Percentiles rank a stretch among this genome's conserved stretches.
Conservation (phyloP, 441 rosid species). For the Adansonia madagascariensis region DNA sequence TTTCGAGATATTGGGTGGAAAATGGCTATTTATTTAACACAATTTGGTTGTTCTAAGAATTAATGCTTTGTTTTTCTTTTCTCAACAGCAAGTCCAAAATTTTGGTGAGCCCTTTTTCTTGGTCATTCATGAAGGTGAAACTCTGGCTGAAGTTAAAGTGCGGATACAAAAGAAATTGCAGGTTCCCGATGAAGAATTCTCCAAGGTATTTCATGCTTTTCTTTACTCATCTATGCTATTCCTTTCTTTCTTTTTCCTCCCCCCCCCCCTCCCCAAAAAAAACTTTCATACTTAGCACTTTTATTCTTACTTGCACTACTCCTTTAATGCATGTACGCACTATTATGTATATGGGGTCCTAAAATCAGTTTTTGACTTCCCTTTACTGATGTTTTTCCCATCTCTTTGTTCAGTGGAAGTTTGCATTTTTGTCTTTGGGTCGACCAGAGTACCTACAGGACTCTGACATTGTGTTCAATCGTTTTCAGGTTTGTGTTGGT, state of each 20-base stretch:
- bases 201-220: conserved; percentile 54
- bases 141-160: conserved; percentile 71
- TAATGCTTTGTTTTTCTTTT: conserved; percentile 18
- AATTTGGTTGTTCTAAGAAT: conserved; percentile 16
- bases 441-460: conserved; percentile 89
- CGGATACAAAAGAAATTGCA: conserved; percentile 85
- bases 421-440: conserved; percentile 83
- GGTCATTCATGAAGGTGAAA: conserved; percentile 93
- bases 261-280: not conserved
- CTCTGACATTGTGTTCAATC: conserved; percentile 66
- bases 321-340: not conserved
- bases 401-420: conserved; percentile 71
- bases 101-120: conserved; percentile 98
- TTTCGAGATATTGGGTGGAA: conserved; percentile 15
- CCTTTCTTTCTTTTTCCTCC: not conserved
- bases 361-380: conserved; percentile 5
- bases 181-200: conserved; percentile 87
- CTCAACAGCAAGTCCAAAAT: conserved; percentile 79
- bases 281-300: not conserved
- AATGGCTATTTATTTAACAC: conserved; percentile 8
- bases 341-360: not conserved
- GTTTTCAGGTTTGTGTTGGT: conserved; percentile 70
- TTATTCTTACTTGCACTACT: not conserved
- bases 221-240: not conserved
- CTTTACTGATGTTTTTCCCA: not conserved